These are phyloP conservation scores for Lipomyces yamadae DNA, from an alignment of 805 yeast genomes.

Conservation along the genomic window DNA sequence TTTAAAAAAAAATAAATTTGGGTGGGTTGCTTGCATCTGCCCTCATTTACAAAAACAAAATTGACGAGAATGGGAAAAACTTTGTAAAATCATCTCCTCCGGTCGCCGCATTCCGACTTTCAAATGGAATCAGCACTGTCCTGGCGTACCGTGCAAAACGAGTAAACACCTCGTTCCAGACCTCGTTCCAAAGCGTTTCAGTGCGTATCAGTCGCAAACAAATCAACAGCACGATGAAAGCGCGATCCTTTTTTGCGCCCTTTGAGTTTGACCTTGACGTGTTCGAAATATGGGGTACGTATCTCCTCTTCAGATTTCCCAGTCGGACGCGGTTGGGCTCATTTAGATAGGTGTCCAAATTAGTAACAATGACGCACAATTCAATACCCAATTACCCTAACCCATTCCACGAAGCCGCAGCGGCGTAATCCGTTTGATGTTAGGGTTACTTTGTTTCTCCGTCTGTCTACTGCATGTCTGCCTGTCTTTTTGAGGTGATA, in stretches of 20 bases:
- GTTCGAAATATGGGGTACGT: neutral
- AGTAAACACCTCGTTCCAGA: constrained; percentile 1
- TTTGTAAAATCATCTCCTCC: too few relatives aligned
- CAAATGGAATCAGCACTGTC: neutral
- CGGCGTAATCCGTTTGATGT: too few relatives aligned
- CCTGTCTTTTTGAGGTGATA: too few relatives aligned
- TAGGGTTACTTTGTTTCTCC: too few relatives aligned
- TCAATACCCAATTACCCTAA: too few relatives aligned
- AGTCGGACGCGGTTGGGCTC: neutral
- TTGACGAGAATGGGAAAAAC: too few relatives aligned
- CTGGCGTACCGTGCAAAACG: neutral
- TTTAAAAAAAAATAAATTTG: neutral
- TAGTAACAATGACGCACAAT: too few relatives aligned
- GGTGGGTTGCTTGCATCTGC: neutral
- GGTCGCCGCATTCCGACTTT: neutral
- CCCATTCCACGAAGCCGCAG: too few relatives aligned
- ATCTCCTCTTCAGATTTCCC: constrained; percentile 2
- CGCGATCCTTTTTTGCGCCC: neutral
- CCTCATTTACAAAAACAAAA: neutral
- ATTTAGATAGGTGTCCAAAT: too few relatives aligned
- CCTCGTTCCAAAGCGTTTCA: neutral
- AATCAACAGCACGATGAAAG: constrained; percentile 1
- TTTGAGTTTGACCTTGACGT: neutral
- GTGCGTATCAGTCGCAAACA: neutral
- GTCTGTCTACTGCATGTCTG: too few relatives aligned